Percentiles rank a stretch among this genome's conserved stretches.
Conservation (phyloP, 2,329 filamentous ascomycete genomes). For the Ophiostoma novo-ulmi region DNA sequence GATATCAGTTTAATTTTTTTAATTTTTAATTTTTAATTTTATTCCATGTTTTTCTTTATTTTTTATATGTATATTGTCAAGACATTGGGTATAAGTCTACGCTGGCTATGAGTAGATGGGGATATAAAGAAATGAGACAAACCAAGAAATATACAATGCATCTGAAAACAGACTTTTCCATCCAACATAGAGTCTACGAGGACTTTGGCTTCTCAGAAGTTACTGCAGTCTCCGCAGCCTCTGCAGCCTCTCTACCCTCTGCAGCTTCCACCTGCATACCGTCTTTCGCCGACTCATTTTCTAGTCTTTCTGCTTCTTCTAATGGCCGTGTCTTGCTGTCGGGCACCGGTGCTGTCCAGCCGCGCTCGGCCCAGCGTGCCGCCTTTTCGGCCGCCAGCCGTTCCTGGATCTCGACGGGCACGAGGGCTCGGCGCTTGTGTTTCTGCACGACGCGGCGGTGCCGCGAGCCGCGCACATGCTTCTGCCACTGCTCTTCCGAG, state of each 20-base stretch:
- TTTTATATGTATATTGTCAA: neutral
- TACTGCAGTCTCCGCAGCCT: too few species aligned
- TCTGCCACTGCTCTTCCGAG: slow-evolving; percentile 49
- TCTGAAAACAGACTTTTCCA: neutral
- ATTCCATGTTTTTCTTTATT: neutral
- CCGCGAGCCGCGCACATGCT: slow-evolving; percentile 42
- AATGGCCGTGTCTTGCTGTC: neutral
- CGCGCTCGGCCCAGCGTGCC: neutral
- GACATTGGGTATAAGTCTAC: neutral
- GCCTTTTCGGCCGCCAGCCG: slow-evolving; percentile 1
- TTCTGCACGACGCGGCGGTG: slow-evolving; percentile 35
- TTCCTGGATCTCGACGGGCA: slow-evolving; percentile 24
- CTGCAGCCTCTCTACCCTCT: neutral
- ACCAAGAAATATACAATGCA: neutral
- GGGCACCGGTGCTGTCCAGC: neutral
- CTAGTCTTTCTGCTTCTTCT: neutral
- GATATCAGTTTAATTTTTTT: slow-evolving; percentile 20
- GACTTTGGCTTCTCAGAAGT: neutral
- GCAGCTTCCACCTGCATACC: neutral
- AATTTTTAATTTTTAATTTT: slow-evolving; percentile 12
- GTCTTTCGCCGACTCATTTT: too few species aligned
- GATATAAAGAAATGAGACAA: neutral
- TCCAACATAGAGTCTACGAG: too few species aligned
- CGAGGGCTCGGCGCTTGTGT: slow-evolving; percentile 32
- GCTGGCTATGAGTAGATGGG: neutral